Percentiles rank a stretch among this genome's conserved stretches.
These are phyloP conservation scores for Kentomonas sorsogonicus DNA, from an alignment of 208 protist species.

Conservation along the genomic window DNA sequence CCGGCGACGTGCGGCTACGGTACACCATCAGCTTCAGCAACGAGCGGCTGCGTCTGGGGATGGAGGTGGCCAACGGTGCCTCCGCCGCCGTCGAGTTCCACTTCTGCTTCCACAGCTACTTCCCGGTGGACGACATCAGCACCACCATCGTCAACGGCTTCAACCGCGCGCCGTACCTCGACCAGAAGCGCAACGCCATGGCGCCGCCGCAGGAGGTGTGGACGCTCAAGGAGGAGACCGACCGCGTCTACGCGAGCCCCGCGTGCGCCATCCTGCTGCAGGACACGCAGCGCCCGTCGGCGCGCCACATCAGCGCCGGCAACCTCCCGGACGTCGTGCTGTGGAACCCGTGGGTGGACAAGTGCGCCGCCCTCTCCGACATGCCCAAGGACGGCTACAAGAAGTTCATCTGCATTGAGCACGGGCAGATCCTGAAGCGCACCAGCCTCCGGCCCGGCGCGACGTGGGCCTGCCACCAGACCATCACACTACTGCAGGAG, in stretches of 20 bases:
- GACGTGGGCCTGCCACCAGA: constrained; percentile 50
- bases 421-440: constrained; percentile 65
- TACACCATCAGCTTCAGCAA: constrained; percentile 80
- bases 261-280: constrained; percentile 40
- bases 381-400: constrained; percentile 72
- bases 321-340: constrained; percentile 74
- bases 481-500: constrained; percentile 30
- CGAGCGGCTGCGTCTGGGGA: constrained; percentile 42
- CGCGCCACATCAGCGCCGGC: constrained; percentile 26
- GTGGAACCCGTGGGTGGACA: constrained; percentile 83
- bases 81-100: constrained; percentile 41
- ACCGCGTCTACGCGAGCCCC: constrained; percentile 70
- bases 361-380: constrained; percentile 64
- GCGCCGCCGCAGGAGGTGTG: constrained; percentile 19
- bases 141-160: constrained; percentile 65
- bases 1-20: constrained; percentile 20
- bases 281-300: constrained; percentile 20
- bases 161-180: constrained; percentile 53
- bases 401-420: constrained; percentile 84
- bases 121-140: constrained; percentile 48
- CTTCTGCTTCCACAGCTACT: constrained; percentile 88
- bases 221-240: constrained; percentile 55
- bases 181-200: constrained; percentile 45
- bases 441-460: constrained; percentile 53
- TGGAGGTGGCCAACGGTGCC: constrained; percentile 62